Conservation (phyloP, 2,329 filamentous ascomycete species). For the Calonectria hawksworthii region DNA sequence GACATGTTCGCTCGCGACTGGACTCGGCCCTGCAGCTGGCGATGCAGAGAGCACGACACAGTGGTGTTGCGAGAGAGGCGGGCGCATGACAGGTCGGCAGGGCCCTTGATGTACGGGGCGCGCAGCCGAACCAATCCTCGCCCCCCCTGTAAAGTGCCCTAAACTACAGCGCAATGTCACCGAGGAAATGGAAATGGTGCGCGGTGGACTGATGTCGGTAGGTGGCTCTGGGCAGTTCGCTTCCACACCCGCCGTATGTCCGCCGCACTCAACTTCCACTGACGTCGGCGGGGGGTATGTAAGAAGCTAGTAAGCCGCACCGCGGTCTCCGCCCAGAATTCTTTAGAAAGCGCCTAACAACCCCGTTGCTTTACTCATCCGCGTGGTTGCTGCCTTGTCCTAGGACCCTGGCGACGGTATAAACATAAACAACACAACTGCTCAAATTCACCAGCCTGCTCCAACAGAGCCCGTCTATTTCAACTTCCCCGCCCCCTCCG, state of each 20-base stretch:
- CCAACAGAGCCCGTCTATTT: neutral
- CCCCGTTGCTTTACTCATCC: constrained; percentile 11
- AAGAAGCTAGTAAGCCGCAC: constrained; percentile 15
- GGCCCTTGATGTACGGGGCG: constrained; percentile 9
- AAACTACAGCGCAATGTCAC: neutral
- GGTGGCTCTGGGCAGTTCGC: neutral
- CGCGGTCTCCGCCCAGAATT: constrained; percentile 19
- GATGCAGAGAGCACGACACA: constrained; percentile 27
- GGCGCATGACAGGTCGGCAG: constrained; percentile 21
- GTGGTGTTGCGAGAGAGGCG: constrained; percentile 38
- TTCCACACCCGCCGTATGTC: constrained; percentile 7
- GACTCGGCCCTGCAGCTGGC: constrained; percentile 38
- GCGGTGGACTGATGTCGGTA: constrained; percentile 24
- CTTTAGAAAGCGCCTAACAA: constrained; percentile 21
- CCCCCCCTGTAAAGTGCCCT: constrained; percentile 7
- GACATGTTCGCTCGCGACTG: constrained; percentile 50
- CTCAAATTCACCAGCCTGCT: neutral
- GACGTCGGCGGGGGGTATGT: constrained; percentile 9
- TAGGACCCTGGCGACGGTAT: constrained; percentile 7
- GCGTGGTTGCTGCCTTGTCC: constrained; percentile 14
- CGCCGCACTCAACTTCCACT: constrained; percentile 11
- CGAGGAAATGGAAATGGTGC: neutral
- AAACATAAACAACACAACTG: constrained; percentile 16
- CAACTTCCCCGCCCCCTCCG: constrained; percentile 14
- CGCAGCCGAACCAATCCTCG: constrained; percentile 17